A percentile compares a stretch with the other conserved stretches of the same genome.
Conservation (phyloP, 768 basidiomycete genomes). For the Lentinula detonsa region DNA sequence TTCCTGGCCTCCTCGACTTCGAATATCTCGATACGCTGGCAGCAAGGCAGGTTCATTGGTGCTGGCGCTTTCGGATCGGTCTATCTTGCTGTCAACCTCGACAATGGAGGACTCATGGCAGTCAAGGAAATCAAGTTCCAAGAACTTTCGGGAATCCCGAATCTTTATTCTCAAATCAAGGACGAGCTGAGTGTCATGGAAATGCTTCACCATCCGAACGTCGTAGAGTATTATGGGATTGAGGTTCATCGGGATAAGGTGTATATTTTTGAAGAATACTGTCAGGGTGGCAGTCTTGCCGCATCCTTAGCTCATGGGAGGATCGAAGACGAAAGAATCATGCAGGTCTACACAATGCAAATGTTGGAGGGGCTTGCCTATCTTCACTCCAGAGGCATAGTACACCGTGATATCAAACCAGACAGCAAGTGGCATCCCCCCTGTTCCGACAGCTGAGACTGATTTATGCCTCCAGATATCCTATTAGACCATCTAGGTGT, state of each 20-base stretch:
- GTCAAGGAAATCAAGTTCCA: slow-evolving; percentile 99
- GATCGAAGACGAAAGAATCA: slow-evolving; percentile 94
- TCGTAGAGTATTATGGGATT: slow-evolving; percentile 98
- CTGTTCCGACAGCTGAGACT: neutral
- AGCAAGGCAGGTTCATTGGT: slow-evolving; percentile 96
- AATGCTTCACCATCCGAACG: slow-evolving; percentile 94
- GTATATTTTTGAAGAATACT: slow-evolving; percentile 98
- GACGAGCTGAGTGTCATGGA: slow-evolving; percentile 98
- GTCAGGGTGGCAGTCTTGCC: slow-evolving; percentile 91
- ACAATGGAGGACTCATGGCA: slow-evolving; percentile 94
- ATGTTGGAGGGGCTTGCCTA: slow-evolving; percentile 94
- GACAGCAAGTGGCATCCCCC: slow-evolving; percentile 66
- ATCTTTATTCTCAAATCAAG: slow-evolving; percentile 85
- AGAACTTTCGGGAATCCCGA: slow-evolving; percentile 83
- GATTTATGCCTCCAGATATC: slow-evolving; percentile 59
- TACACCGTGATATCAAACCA: slow-evolving; percentile 97
- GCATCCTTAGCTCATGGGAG: slow-evolving; percentile 86
- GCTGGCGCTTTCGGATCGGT: slow-evolving; percentile 99
- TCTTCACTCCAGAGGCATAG: slow-evolving; percentile 86
- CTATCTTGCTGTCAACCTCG: slow-evolving; percentile 96
- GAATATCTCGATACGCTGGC: slow-evolving; percentile 95
- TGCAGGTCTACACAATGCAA: slow-evolving; percentile 94
- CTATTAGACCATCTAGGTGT: slow-evolving; percentile 85
- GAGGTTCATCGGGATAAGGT: slow-evolving; percentile 99
- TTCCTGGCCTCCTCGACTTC: slow-evolving; percentile 95